Percentiles rank a stretch among this genome's conserved stretches.
phyloP scores from a whole-genome alignment of 2,329 filamentous ascomycete species.

The Stylonectria norvegica region DNA sequence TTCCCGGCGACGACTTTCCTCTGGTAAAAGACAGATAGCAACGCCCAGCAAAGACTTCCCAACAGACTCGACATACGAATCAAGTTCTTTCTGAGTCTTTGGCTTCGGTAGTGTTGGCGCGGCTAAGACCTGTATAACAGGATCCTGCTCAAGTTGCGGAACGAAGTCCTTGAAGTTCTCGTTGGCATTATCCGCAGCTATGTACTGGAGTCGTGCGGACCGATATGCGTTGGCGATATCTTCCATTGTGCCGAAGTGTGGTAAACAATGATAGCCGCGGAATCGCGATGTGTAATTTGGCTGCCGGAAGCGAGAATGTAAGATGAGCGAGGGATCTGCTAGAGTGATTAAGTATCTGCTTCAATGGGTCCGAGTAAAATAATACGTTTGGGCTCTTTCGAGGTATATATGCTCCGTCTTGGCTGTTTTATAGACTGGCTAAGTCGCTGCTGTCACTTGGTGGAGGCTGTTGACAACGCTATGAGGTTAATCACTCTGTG shows the following conservation, averaged over 20 bases:
- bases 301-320: too few species aligned
- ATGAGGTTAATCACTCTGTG: too few species aligned
- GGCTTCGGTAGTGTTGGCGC: conserved; percentile 8
- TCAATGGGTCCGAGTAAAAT: too few species aligned
- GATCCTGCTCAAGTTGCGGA: conserved; percentile 10
- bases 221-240: conserved; percentile 9
- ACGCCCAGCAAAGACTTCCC: conserved; percentile 11
- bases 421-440: too few species aligned
- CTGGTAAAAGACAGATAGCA: conserved; percentile 7
- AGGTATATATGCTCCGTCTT: too few species aligned
- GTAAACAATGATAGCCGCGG: too few species aligned
- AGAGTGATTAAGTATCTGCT: too few species aligned
- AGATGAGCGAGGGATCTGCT: too few species aligned
- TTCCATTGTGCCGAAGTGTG: conserved; percentile 1
- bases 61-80: conserved; percentile 9
- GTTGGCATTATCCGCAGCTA: conserved; percentile 8
- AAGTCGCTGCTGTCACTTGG: too few species aligned
- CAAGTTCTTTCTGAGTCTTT: conserved; percentile 4
- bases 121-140: conserved; percentile 8
- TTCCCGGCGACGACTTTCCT: not conserved
- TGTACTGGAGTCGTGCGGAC: conserved; percentile 12
- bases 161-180: conserved; percentile 7
- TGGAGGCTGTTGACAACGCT: too few species aligned
- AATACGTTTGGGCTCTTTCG: too few species aligned
- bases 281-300: too few species aligned